A percentile compares a stretch with the other conserved stretches of the same genome.
These are phyloP conservation scores for Pezicula rhizophila DNA, from an alignment of 2,329 filamentous ascomycete genomes.

Conservation along the genomic window DNA sequence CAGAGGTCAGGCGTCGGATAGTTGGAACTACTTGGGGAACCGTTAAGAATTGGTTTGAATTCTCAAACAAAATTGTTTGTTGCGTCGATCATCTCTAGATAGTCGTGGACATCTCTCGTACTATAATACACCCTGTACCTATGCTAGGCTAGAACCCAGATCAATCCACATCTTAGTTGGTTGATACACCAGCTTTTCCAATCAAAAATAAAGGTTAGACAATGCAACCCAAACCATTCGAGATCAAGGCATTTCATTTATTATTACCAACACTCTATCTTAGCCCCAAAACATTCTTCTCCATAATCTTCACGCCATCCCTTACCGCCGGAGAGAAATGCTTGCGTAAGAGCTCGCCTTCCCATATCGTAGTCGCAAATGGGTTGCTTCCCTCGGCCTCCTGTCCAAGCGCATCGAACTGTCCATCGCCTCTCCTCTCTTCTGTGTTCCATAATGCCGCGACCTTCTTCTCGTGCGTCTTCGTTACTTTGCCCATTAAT, in stretches of 20 bases:
- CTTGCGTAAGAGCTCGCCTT: slow-evolving; percentile 76
- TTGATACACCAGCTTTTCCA: too few species aligned
- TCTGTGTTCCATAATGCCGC: slow-evolving; percentile 89
- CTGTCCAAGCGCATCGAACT: slow-evolving; percentile 66
- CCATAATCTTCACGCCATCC: slow-evolving; percentile 64
- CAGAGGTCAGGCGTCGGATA: neutral
- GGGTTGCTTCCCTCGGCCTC: slow-evolving; percentile 85
- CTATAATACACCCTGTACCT: too few species aligned
- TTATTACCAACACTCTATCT: too few species aligned
- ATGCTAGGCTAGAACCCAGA: too few species aligned
- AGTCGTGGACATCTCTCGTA: too few species aligned
- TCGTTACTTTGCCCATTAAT: slow-evolving; percentile 70
- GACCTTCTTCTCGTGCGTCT: slow-evolving; percentile 77
- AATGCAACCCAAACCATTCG: too few species aligned
- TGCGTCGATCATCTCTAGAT: too few species aligned
- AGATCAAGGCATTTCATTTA: too few species aligned
- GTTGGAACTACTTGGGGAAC: neutral
- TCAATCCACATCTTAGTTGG: too few species aligned
- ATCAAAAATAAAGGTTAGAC: too few species aligned
- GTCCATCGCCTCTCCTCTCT: slow-evolving; percentile 84
- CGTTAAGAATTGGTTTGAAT: neutral
- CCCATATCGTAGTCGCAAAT: slow-evolving; percentile 87
- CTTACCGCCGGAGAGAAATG: slow-evolving; percentile 86
- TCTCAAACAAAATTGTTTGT: too few species aligned
- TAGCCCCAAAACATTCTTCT: slow-evolving; percentile 46